These are phyloP conservation scores for Aspergillus sparsus DNA, from an alignment of 495 filamentous ascomycete genomes.

Conservation along the genomic window DNA sequence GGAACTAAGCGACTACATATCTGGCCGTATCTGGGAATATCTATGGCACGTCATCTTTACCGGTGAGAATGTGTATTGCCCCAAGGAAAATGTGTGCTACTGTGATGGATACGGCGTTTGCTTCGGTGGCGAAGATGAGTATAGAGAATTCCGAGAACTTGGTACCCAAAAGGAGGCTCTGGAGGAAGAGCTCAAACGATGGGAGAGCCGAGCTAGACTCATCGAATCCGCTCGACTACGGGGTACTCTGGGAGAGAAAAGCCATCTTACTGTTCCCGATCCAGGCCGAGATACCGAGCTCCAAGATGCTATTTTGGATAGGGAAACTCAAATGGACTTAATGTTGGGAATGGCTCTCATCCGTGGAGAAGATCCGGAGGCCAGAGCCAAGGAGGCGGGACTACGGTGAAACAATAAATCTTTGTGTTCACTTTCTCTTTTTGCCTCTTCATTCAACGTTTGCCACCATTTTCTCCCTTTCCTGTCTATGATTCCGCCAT, in stretches of 20 bases:
- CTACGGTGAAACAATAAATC: slow-evolving; percentile 14
- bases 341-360: slow-evolving; percentile 45
- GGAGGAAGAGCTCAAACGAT: slow-evolving; percentile 52
- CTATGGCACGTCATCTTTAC: slow-evolving; percentile 74
- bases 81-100: slow-evolving; percentile 67
- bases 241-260: slow-evolving; percentile 32
- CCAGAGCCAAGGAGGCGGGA: slow-evolving; percentile 54
- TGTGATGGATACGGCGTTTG: slow-evolving; percentile 80
- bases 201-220: slow-evolving; percentile 40
- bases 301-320: slow-evolving; percentile 26
- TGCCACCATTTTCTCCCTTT: background rate
- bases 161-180: slow-evolving; percentile 41
- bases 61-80: slow-evolving; percentile 58
- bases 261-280: slow-evolving; percentile 39
- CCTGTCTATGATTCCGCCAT: slow-evolving; percentile 14
- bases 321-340: slow-evolving; percentile 38
- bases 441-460: too few relatives aligned
- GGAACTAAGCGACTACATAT: slow-evolving; percentile 62
- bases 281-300: slow-evolving; percentile 36
- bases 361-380: slow-evolving; percentile 52
- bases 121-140: slow-evolving; percentile 63
- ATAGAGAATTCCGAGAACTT: slow-evolving; percentile 47
- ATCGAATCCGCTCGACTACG: slow-evolving; percentile 37
- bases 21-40: slow-evolving; percentile 75
- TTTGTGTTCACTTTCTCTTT: slow-evolving; percentile 16